These are phyloP conservation scores for Tilletia walkeri DNA, from an alignment of 1,284 basidiomycete genomes.

Conservation along the genomic window DNA sequence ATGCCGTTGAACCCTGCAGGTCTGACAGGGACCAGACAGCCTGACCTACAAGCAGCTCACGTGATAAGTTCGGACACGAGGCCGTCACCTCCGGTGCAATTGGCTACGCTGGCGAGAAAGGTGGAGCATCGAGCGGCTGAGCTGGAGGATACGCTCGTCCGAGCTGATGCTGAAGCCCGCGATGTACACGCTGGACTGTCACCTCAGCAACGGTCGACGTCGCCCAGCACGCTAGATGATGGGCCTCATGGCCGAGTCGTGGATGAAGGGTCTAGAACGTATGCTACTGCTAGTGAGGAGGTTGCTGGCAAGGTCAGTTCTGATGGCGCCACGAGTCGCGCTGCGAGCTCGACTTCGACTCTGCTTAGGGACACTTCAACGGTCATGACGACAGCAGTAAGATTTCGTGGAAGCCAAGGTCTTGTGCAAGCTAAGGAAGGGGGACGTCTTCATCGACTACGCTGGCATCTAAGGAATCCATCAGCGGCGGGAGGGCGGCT, in stretches of 20 bases:
- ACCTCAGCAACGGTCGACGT: not conserved
- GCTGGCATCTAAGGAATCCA: not conserved
- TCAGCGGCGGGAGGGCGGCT: too few relatives aligned
- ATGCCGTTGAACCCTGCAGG: too few relatives aligned
- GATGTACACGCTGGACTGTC: not conserved
- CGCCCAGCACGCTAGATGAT: too few relatives aligned
- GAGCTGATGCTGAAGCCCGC: not conserved
- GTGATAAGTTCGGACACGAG: too few relatives aligned
- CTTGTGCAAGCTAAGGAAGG: conserved; percentile 7
- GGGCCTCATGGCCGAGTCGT: too few relatives aligned
- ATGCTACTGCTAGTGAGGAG: not conserved
- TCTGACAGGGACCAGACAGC: too few relatives aligned
- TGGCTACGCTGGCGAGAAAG: not conserved
- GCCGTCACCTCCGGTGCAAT: too few relatives aligned
- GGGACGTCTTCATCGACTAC: conserved; percentile 14
- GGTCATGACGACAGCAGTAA: not conserved
- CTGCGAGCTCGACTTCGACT: not conserved
- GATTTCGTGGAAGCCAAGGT: conserved; percentile 14
- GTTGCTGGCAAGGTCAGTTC: not conserved
- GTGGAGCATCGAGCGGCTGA: not conserved
- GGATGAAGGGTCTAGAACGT: too few relatives aligned
- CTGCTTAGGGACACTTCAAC: not conserved
- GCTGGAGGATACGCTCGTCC: not conserved
- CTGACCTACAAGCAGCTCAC: too few relatives aligned
- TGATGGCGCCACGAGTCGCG: not conserved